Base-by-base conservation (phyloP, 768 basidiomycete genomes). In the Cystofilobasidium ferigula region DNA sequence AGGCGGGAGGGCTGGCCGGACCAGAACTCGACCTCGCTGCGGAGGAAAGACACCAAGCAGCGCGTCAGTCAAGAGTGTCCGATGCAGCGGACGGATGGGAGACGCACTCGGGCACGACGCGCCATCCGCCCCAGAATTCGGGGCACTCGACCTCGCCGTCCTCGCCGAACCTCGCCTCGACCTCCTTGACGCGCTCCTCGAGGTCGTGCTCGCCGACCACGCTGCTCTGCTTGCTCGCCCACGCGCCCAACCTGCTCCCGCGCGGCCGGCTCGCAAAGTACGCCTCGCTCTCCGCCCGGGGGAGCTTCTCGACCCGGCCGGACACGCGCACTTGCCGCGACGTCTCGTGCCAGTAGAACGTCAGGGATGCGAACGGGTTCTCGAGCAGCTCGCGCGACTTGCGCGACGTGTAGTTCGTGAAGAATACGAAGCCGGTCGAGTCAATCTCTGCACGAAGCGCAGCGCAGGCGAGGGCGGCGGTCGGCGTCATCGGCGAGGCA, bases 341-440 rank as follows among this genome's bases (percentile, higher is more conserved):
- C 16, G 90, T 79, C 74, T 92, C 90, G 60, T 83, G 78, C 95
- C 94, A 98, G 78, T 93, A 95, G 72, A 97, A 89, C 13, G 85
- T 85, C 24, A 94, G 78, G 0, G 88, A 84, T 6, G 87, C 91
- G 73, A 85, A 79, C 0, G 89, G 88, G 73, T 92, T 92, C 30
- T 67, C 60, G 57, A 67, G 62, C n/a, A 98, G 81, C 75, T 98
- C 95, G 47, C 77, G 73, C 3, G 89, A 91, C 78, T 98, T 99
- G 70, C 93, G 84, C 14, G 91, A 94, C 45, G 84, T 82, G 78
- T 98, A 98, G 78, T 99, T 99, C 36, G 94, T 98, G 81, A 83
- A 99, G 79, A 97, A 95, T 64, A 94, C 83, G 78, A 98, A 97
- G 59, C 95, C 95, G 20, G 64, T 71, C 3, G 71, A 57, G 79